phyloP scores from a whole-genome alignment of 2,329 filamentous ascomycete genomes.

The Colletotrichum cuscutae region DNA sequence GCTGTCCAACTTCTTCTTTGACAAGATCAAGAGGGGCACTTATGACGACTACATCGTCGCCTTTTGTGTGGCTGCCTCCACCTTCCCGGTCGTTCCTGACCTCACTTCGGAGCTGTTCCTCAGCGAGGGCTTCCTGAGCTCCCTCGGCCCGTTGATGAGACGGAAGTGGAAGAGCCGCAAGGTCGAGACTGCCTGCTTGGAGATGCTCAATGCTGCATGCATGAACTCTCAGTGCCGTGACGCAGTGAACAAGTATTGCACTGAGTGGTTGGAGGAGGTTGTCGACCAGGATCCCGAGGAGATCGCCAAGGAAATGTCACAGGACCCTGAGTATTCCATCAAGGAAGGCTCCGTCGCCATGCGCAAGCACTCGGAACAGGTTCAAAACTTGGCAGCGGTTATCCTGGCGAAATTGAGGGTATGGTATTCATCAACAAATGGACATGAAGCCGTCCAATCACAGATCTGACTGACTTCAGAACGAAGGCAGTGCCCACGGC shows the following conservation, averaged over 20 bases:
- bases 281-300: constrained; percentile 77
- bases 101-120: constrained; percentile 84
- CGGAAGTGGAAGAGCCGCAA: constrained; percentile 85
- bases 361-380: constrained; percentile 69
- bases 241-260: constrained; percentile 85
- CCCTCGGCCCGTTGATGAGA: constrained; percentile 79
- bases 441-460: constrained; percentile 34
- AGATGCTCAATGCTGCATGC: constrained; percentile 92
- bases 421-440: constrained; percentile 44
- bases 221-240: constrained; percentile 86
- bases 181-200: constrained; percentile 86
- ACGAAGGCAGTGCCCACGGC: constrained; percentile 65
- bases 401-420: constrained; percentile 79
- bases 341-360: constrained; percentile 68
- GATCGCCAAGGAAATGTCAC: constrained; percentile 58
- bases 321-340: constrained; percentile 68
- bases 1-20: constrained; percentile 79
- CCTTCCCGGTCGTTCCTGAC: constrained; percentile 87
- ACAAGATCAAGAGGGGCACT: constrained; percentile 76
- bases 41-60: constrained; percentile 91
- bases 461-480: constrained; percentile 58
- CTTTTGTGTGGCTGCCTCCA: constrained; percentile 89
- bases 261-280: constrained; percentile 87
- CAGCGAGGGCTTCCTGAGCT: constrained; percentile 85
- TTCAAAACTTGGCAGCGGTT: constrained; percentile 76